phyloP scores from a whole-genome alignment of 2,329 filamentous ascomycete species.

The Cercospora beticola region DNA sequence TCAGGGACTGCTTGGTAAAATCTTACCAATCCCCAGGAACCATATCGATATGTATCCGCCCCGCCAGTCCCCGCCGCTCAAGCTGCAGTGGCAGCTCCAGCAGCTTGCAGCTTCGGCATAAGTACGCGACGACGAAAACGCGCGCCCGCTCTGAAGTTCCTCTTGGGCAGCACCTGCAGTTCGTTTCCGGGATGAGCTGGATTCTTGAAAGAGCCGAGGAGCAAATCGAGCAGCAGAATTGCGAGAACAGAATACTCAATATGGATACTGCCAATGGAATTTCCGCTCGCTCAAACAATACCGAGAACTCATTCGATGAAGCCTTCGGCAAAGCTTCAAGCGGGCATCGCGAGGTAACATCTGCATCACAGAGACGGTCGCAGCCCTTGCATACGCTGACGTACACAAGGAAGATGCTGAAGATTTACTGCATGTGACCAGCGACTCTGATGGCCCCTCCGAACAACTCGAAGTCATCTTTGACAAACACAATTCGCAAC shows the following conservation, averaged over 20 bases:
- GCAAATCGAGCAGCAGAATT: not conserved
- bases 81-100: conserved; percentile 1
- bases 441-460: conserved; percentile 34
- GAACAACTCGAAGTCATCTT: conserved; percentile 55
- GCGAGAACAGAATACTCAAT: conserved; percentile 5
- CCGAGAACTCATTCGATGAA: conserved; percentile 1
- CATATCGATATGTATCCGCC: conserved; percentile 15
- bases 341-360: conserved; percentile 15
- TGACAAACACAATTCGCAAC: conserved; percentile 51
- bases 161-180: not conserved
- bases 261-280: conserved; percentile 11
- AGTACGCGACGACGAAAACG: not conserved
- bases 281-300: not conserved
- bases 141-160: not conserved
- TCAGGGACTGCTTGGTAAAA: conserved; percentile 1
- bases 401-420: conserved; percentile 15
- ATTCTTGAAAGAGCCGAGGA: conserved; percentile 2
- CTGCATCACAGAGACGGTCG: not conserved
- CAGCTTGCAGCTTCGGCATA: conserved; percentile 11
- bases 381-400: conserved; percentile 14
- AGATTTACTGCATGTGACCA: conserved; percentile 18
- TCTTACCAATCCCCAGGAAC: conserved; percentile 1
- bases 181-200: not conserved
- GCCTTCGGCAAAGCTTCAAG: conserved; percentile 14
- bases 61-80: not conserved